Conservation (phyloP, 2,329 filamentous ascomycete genomes). For the Aspergillus hiratsukae region DNA sequence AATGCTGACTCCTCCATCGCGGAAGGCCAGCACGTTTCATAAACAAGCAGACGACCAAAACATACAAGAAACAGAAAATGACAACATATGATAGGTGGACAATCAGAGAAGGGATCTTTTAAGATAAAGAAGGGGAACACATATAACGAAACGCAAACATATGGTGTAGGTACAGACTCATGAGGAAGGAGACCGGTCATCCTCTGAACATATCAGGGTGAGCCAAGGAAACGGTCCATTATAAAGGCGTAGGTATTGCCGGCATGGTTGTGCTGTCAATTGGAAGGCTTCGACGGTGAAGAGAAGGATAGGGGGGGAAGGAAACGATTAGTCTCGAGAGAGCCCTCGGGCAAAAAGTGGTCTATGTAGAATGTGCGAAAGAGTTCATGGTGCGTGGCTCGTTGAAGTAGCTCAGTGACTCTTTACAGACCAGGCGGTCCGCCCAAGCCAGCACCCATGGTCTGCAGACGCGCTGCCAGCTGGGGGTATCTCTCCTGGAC, state of each 20-base stretch:
- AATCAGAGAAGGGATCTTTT: neutral
- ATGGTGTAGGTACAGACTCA: neutral
- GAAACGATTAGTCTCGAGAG: slow-evolving; percentile 27
- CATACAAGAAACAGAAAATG: slow-evolving; percentile 9
- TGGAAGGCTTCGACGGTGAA: neutral
- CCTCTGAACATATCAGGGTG: neutral
- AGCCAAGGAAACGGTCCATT: neutral
- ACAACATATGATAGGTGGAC: slow-evolving; percentile 2
- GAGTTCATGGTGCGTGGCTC: neutral
- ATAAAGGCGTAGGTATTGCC: neutral
- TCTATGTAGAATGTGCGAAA: slow-evolving; percentile 9
- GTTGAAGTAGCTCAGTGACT: neutral
- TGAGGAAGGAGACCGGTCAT: neutral
- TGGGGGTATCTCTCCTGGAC: slow-evolving; percentile 83
- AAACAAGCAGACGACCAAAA: neutral
- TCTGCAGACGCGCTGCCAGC: slow-evolving; percentile 66
- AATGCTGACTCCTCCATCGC: neutral
- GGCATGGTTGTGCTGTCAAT: neutral
- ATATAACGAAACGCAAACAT: neutral
- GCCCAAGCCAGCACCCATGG: slow-evolving; percentile 47
- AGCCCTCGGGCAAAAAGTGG: slow-evolving; percentile 2
- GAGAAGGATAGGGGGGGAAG: slow-evolving; percentile 12
- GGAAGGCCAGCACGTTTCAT: neutral
- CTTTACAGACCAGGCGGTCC: slow-evolving; percentile 32
- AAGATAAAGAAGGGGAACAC: neutral